Percentiles rank a stretch among this genome's conserved stretches.
Evolutionary conservation across 2,329 filamentous ascomycete genomes (phyloP).

Genomic region (Verticillium dahliae): DNA sequence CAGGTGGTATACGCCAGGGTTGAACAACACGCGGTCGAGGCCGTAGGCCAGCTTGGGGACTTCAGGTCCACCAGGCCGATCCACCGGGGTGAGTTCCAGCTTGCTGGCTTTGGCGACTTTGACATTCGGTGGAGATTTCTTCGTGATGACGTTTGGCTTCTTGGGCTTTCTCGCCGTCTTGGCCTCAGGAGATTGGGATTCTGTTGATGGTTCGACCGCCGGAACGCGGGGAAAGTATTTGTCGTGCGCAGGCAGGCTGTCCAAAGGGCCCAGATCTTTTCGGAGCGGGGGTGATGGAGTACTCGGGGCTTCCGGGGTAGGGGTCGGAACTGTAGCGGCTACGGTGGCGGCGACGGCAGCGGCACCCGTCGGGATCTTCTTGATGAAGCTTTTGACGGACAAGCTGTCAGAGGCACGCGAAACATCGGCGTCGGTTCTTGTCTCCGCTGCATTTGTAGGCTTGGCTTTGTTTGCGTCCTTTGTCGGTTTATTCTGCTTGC

Average conservation of each 20-base stretch:
- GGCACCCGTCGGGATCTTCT: not conserved
- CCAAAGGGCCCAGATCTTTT: not conserved
- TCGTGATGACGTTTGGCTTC: not conserved
- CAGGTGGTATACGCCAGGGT: conserved; percentile 83
- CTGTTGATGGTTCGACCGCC: not conserved
- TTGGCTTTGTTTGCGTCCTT: not conserved
- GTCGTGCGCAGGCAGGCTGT: not conserved
- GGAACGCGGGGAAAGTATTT: not conserved
- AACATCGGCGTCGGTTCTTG: not conserved
- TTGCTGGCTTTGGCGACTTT: not conserved
- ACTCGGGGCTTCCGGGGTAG: not conserved
- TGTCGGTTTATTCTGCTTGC: not conserved
- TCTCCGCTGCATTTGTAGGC: too few relatives aligned
- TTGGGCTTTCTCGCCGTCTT: not conserved
- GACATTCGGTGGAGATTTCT: conserved; percentile 1
- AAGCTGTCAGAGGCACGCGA: conserved; percentile 1
- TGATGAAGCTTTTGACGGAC: not conserved
- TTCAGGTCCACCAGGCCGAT: conserved; percentile 20
- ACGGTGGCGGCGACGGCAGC: not conserved
- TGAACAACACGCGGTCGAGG: conserved; percentile 89
- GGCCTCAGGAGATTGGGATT: not conserved
- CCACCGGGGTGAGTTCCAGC: conserved; percentile 23
- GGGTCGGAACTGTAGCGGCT: not conserved
- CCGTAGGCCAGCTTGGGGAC: conserved; percentile 65
- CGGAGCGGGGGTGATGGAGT: not conserved